phyloP scores from a whole-genome alignment of 2,329 filamentous ascomycete species.

The Sporothrix luriei region DNA sequence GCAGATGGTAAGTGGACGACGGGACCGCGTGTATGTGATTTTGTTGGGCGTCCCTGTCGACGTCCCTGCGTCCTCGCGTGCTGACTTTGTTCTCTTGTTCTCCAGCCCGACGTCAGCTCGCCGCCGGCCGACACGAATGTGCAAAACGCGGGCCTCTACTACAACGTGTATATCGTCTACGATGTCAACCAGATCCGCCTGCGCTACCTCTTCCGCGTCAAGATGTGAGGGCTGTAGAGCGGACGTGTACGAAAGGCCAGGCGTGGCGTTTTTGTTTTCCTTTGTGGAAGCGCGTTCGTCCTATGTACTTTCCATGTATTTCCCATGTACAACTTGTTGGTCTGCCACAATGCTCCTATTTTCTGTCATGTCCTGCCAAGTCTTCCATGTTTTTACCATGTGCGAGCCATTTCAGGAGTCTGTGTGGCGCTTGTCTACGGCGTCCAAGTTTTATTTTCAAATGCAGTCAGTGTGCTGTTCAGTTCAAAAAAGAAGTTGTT shows the following conservation, averaged over 20 bases:
- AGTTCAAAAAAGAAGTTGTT: background rate
- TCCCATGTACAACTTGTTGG: too few relatives aligned
- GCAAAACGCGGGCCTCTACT: slow-evolving; percentile 53
- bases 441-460: background rate
- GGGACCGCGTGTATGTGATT: background rate
- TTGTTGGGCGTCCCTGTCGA: too few relatives aligned
- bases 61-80: slow-evolving; percentile 1
- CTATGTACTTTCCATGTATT: background rate
- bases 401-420: background rate
- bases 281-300: background rate
- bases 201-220: slow-evolving; percentile 68
- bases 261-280: background rate
- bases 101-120: slow-evolving; percentile 43
- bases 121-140: slow-evolving; percentile 55
- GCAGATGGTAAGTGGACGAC: slow-evolving; percentile 60
- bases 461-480: background rate
- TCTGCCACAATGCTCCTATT: too few relatives aligned
- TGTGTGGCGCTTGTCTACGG: slow-evolving; percentile 2
- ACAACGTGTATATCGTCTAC: slow-evolving; percentile 77
- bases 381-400: background rate
- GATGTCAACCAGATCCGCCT: slow-evolving; percentile 69
- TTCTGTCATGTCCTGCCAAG: background rate
- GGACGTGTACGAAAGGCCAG: background rate
- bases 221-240: slow-evolving; percentile 45
- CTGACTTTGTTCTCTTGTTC: slow-evolving; percentile 13